Evolutionary conservation across 73 alveolate species (phyloP).

Genomic region (Uronychia setigera): DNA sequence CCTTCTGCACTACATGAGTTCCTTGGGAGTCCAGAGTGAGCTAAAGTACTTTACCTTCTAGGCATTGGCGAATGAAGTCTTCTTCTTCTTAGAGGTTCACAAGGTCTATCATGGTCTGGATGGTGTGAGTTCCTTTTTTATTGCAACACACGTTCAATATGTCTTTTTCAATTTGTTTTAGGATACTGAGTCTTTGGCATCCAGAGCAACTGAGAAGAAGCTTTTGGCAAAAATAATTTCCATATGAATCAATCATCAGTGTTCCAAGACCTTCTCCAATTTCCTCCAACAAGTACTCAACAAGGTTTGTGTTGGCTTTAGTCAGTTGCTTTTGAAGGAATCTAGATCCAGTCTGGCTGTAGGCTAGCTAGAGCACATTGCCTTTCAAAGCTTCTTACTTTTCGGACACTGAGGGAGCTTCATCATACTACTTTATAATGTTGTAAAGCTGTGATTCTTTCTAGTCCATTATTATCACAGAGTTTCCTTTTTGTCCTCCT

Average conservation of each 20-base stretch:
- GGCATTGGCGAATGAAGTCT: conserved; percentile 63
- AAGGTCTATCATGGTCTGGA: conserved; percentile 85
- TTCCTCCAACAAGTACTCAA: conserved; percentile 48
- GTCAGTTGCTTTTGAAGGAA: conserved; percentile 48
- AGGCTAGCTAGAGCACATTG: conserved; percentile 25
- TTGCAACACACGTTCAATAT: conserved; percentile 76
- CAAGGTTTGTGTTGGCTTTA: conserved; percentile 52
- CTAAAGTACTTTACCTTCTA: conserved; percentile 50
- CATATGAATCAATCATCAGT: conserved; percentile 88
- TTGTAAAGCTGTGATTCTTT: background rate
- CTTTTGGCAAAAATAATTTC: conserved; percentile 90
- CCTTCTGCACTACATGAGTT: conserved; percentile 82
- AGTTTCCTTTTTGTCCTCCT: background rate
- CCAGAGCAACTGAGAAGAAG: conserved; percentile 78
- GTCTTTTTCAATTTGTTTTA: conserved; percentile 64
- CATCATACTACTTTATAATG: background rate
- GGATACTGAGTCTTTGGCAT: conserved; percentile 75
- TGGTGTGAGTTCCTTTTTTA: conserved; percentile 92
- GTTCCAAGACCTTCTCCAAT: conserved; percentile 21
- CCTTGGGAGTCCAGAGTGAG: conserved; percentile 78
- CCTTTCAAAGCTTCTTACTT: conserved; percentile 47
- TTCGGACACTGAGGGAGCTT: conserved; percentile 6
- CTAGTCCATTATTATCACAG: background rate
- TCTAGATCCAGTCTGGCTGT: conserved; percentile 53
- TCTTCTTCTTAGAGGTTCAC: conserved; percentile 74